Percentiles rank a stretch among this genome's conserved stretches.
These are phyloP conservation scores for Blastobotrys illinoisensis DNA, from an alignment of 1,139 yeast species.

Conservation along the genomic window DNA sequence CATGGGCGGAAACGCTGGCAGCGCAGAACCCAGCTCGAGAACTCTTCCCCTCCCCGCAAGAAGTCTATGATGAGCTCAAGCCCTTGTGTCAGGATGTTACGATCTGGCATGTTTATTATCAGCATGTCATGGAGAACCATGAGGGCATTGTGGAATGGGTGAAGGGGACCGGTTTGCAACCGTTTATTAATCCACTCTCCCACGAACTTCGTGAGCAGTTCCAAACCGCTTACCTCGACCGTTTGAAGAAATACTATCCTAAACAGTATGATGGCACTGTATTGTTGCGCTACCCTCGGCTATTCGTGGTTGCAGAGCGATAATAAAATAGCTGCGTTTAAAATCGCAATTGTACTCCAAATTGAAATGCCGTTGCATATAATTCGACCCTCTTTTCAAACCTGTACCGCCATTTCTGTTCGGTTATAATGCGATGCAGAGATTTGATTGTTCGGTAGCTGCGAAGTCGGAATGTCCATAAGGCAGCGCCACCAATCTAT, in stretches of 20 bases:
- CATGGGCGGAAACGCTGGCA: constrained; percentile 1
- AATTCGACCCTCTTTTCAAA: too few species aligned
- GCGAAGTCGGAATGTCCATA: too few species aligned
- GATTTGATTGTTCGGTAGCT: too few species aligned
- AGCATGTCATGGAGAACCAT: not conserved
- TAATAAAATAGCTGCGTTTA: too few species aligned
- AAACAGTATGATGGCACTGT: not conserved
- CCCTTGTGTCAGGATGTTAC: not conserved
- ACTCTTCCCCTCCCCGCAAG: not conserved
- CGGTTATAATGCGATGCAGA: too few species aligned
- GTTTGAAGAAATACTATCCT: not conserved
- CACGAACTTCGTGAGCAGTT: not conserved
- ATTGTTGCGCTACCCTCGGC: not conserved
- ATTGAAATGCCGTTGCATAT: too few species aligned
- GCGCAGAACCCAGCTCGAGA: not conserved
- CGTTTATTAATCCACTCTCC: not conserved
- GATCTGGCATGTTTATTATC: not conserved
- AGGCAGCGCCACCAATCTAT: too few species aligned
- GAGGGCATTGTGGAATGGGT: constrained; percentile 2
- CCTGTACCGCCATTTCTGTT: too few species aligned
- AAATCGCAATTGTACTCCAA: too few species aligned
- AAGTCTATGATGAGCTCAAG: not conserved
- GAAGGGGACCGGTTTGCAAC: not conserved
- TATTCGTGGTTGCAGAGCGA: not conserved
- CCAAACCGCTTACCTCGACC: not conserved